phyloP scores from a whole-genome alignment of 768 basidiomycete species.

The Naganishia antarctica region DNA sequence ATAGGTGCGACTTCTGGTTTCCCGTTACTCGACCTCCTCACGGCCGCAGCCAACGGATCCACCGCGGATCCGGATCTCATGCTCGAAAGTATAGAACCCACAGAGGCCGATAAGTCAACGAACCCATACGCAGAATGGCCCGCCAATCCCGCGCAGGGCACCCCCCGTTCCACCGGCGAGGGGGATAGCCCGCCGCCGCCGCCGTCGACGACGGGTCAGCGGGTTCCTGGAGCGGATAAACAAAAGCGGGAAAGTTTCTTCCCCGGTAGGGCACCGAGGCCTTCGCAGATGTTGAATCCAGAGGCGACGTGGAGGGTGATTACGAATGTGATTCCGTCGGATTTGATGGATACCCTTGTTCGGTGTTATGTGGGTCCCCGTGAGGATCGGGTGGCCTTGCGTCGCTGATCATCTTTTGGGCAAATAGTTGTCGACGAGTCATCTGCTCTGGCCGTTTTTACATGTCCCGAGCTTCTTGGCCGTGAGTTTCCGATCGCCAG shows the following conservation, averaged over 20 bases:
- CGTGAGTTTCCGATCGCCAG: constrained; percentile 51
- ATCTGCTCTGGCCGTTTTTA: constrained; percentile 84
- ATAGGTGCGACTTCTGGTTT: constrained; percentile 82
- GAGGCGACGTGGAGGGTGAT: constrained; percentile 81
- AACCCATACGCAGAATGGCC: constrained; percentile 22
- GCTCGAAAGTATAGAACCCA: constrained; percentile 12
- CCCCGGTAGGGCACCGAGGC: constrained; percentile 69
- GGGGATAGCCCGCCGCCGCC: constrained; percentile 11
- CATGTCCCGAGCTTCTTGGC: constrained; percentile 84
- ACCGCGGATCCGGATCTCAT: neutral
- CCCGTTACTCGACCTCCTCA: constrained; percentile 74
- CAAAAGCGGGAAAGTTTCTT: constrained; percentile 54
- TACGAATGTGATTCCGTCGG: constrained; percentile 77
- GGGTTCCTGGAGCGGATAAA: constrained; percentile 12
- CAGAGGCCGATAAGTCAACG: neutral
- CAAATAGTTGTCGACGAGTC: constrained; percentile 89
- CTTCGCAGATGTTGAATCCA: constrained; percentile 71
- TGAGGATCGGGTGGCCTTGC: too few relatives aligned
- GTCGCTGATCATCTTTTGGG: constrained; percentile 58
- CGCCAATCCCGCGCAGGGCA: constrained; percentile 14
- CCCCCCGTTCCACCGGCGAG: neutral
- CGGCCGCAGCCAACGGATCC: constrained; percentile 31
- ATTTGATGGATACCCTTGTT: constrained; percentile 83
- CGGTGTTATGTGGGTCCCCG: constrained; percentile 42
- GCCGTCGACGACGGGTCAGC: neutral